These are phyloP conservation scores for Jatropha podagrica DNA, from an alignment of 441 rosid genomes.

Conservation along the genomic window DNA sequence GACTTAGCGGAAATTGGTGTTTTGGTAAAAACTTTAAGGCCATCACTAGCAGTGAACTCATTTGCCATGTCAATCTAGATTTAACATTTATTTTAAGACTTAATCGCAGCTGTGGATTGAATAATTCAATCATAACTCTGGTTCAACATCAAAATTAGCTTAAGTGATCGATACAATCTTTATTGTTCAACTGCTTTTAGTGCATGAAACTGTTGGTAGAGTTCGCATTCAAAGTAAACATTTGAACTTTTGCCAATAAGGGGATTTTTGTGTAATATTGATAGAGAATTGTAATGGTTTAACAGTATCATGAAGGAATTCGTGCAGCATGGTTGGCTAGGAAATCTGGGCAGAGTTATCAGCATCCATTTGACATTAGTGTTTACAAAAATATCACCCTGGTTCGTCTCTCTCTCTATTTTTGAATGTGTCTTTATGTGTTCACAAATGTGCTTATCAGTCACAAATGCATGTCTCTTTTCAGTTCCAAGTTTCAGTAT, in stretches of 20 bases:
- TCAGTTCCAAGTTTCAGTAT: not conserved
- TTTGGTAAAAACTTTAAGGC: not conserved
- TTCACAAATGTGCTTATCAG: not conserved
- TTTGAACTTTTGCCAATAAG: not conserved
- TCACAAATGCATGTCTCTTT: not conserved
- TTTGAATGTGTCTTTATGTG: not conserved
- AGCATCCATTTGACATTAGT: constrained; percentile 61
- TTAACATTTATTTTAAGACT: not conserved
- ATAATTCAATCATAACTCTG: not conserved
- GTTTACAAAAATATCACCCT: constrained; percentile 58
- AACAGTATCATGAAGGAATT: constrained; percentile 67
- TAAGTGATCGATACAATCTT: not conserved
- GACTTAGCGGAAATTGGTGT: not conserved
- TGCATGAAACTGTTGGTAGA: not conserved
- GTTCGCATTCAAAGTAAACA: not conserved
- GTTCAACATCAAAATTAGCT: not conserved
- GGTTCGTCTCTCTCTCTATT: constrained; percentile 38
- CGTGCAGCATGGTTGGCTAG: constrained; percentile 77
- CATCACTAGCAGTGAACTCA: not conserved
- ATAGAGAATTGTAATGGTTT: constrained; percentile 6
- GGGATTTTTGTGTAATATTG: constrained; percentile 8
- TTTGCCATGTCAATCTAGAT: not conserved
- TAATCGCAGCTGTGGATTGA: not conserved
- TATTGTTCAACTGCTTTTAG: not conserved
- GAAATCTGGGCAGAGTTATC: constrained; percentile 78